Conservation (phyloP, 805 yeast species). For the Barnettozyma wickerhamii region DNA sequence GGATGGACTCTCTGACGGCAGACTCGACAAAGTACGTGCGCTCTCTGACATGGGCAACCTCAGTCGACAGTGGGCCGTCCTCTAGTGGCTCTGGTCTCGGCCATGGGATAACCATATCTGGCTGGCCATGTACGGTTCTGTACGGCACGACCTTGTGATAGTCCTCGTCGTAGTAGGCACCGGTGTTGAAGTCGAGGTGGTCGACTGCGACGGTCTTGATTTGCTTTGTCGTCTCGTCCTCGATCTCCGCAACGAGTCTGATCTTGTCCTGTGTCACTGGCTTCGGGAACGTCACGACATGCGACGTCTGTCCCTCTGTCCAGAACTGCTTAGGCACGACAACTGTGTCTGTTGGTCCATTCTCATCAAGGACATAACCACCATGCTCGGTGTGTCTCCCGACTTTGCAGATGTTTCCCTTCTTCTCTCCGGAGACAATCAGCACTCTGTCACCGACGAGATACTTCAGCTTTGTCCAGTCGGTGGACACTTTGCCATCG, state of each 20-base stretch:
- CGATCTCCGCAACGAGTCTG: constrained; percentile 74
- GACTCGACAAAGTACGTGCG: constrained; percentile 73
- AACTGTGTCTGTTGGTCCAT: constrained; percentile 57
- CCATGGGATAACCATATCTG: constrained; percentile 79
- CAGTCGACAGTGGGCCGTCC: constrained; percentile 58
- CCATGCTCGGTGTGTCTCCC: constrained; percentile 57
- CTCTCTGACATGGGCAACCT: constrained; percentile 52
- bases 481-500: constrained; percentile 34
- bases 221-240: constrained; percentile 55
- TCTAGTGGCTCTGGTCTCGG: constrained; percentile 61
- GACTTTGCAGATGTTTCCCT: constrained; percentile 72
- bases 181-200: constrained; percentile 55
- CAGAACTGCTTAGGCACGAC: constrained; percentile 72
- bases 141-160: constrained; percentile 71
- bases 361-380: constrained; percentile 59
- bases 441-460: constrained; percentile 77
- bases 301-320: constrained; percentile 67
- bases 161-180: constrained; percentile 67
- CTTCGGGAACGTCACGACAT: constrained; percentile 65
- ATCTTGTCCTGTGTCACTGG: constrained; percentile 57
- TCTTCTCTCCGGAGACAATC: constrained; percentile 61
- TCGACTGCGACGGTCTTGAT: constrained; percentile 75
- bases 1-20: constrained; percentile 63
- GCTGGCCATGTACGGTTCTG: constrained; percentile 69
- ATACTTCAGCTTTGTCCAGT: constrained; percentile 53